A percentile compares a stretch with the other conserved stretches of the same genome.
Conservation (phyloP, 1,139 yeast species). For the Kurtzmaniella natalensis region DNA sequence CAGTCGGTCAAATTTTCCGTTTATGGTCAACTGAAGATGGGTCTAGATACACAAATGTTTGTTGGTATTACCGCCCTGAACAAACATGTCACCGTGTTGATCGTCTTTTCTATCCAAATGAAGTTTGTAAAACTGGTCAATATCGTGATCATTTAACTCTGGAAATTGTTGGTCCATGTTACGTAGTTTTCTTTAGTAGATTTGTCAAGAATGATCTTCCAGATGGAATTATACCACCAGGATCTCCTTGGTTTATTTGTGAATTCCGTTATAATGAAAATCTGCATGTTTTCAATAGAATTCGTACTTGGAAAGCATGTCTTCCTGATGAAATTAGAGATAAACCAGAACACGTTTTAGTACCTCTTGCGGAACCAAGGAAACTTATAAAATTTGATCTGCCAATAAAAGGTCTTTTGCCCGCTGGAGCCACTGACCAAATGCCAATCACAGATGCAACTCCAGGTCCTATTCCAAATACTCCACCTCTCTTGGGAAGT, state of each 20-base stretch:
- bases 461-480: constrained; percentile 65
- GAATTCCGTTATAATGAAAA: constrained; percentile 91
- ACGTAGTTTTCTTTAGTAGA: constrained; percentile 89
- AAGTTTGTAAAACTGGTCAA: constrained; percentile 95
- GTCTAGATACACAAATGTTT: constrained; percentile 82
- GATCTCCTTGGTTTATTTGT: constrained; percentile 87
- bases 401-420: constrained; percentile 74
- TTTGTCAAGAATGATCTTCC: constrained; percentile 94
- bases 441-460: constrained; percentile 83
- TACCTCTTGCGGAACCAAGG: constrained; percentile 50
- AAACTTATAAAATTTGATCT: constrained; percentile 73
- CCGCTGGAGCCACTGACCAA: constrained; percentile 63
- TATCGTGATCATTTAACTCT: constrained; percentile 89
- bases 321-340: constrained; percentile 94
- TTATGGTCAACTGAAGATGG: constrained; percentile 88
- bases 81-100: constrained; percentile 94
- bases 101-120: constrained; percentile 84
- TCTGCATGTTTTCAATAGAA: constrained; percentile 86
- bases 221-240: constrained; percentile 53
- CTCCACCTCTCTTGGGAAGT: constrained; percentile 91
- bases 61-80: constrained; percentile 98
- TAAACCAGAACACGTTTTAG: constrained; percentile 74
- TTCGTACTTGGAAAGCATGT: constrained; percentile 98
- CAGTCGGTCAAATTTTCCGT: constrained; percentile 89
- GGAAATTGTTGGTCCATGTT: constrained; percentile 90